A percentile compares a stretch with the other conserved stretches of the same genome.
These are phyloP conservation scores for Achlya hypogyna DNA, from an alignment of 352 stramenopile species.

Conservation along the genomic window DNA sequence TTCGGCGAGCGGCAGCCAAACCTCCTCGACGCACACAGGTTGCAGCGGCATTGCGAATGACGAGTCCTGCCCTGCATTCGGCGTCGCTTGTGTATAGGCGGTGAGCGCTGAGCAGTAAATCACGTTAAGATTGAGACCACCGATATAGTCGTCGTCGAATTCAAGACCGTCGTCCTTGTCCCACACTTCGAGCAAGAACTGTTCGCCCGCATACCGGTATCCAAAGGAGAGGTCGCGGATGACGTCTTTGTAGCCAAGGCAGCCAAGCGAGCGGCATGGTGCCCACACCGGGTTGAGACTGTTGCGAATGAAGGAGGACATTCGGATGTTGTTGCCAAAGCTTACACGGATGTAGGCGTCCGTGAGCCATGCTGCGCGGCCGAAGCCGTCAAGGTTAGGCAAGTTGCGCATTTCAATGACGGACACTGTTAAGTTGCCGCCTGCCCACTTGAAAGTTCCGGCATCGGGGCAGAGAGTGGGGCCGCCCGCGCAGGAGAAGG, in stretches of 20 bases:
- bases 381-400: slow-evolving; percentile 72
- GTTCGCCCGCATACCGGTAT: slow-evolving; percentile 66
- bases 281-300: slow-evolving; percentile 70
- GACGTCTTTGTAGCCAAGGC: slow-evolving; percentile 35
- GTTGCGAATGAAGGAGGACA: slow-evolving; percentile 55
- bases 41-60: slow-evolving; percentile 52
- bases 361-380: slow-evolving; percentile 44
- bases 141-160: slow-evolving; percentile 80
- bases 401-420: slow-evolving; percentile 81
- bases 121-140: slow-evolving; percentile 49
- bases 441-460: slow-evolving; percentile 57
- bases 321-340: slow-evolving; percentile 62
- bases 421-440: slow-evolving; percentile 82
- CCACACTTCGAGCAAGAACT: slow-evolving; percentile 55
- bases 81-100: slow-evolving; percentile 33
- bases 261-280: slow-evolving; percentile 38
- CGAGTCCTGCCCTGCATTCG: slow-evolving; percentile 41
- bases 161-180: slow-evolving; percentile 82
- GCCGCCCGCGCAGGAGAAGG: slow-evolving; percentile 65
- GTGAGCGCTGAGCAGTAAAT: slow-evolving; percentile 79
- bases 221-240: slow-evolving; percentile 75
- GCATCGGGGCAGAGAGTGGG: slow-evolving; percentile 53
- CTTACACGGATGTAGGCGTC: slow-evolving; percentile 69
- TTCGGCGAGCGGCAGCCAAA: slow-evolving; percentile 50
- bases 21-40: slow-evolving; percentile 64